Conservation (phyloP, 1,284 basidiomycete genomes). For the Limonomyces culmigenus region DNA sequence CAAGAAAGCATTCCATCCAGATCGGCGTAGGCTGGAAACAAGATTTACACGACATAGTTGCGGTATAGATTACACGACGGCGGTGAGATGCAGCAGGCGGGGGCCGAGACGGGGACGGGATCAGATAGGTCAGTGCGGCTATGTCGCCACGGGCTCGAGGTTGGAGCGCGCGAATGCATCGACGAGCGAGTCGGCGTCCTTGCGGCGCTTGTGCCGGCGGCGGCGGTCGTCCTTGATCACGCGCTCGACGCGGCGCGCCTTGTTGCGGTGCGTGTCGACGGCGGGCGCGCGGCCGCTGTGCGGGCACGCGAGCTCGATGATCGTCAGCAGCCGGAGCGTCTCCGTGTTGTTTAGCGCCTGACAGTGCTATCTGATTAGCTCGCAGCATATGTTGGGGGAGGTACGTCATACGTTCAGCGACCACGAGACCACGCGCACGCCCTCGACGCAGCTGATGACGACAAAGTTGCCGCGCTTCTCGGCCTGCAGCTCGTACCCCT, state of each 20-base stretch:
- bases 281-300: slow-evolving; percentile 40
- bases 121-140: too few species aligned
- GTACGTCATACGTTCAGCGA: slow-evolving; percentile 55
- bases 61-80: too few species aligned
- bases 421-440: slow-evolving; percentile 61
- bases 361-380: background rate
- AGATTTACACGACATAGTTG: too few species aligned
- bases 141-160: too few species aligned
- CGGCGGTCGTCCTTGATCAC: slow-evolving; percentile 67
- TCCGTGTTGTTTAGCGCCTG: slow-evolving; percentile 68
- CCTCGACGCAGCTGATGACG: slow-evolving; percentile 60
- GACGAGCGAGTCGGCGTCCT: slow-evolving; percentile 64
- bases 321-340: slow-evolving; percentile 59
- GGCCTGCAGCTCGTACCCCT: slow-evolving; percentile 60
- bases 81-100: too few species aligned
- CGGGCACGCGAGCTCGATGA: slow-evolving; percentile 68
- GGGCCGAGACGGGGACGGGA: too few species aligned
- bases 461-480: slow-evolving; percentile 75
- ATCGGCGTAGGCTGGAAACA: too few species aligned
- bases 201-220: slow-evolving; percentile 57
- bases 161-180: slow-evolving; percentile 62
- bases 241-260: slow-evolving; percentile 52
- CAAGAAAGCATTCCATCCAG: too few species aligned
- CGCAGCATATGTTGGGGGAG: too few species aligned
- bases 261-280: slow-evolving; percentile 39